Base-by-base conservation (phyloP, 106 monocot genomes). In the Narthecium ossifragum region DNA sequence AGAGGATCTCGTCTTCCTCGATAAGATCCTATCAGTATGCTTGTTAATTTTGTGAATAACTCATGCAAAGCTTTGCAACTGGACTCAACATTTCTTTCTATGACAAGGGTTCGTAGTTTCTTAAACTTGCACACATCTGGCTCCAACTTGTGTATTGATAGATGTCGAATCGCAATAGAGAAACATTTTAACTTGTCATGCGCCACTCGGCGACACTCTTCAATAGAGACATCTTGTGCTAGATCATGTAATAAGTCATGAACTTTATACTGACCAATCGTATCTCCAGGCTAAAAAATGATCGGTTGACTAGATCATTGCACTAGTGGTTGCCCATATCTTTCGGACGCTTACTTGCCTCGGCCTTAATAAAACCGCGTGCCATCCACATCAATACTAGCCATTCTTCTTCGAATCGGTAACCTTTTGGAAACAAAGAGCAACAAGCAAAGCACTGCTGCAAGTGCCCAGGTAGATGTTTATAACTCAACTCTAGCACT, bases 351-450 rank as follows among this genome's bases (percentile, higher is more conserved):
- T n/a, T n/a, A n/a, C n/a, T n/a, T n/a, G n/a, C n/a, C n/a, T n/a
- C n/a, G n/a, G n/a, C n/a, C n/a, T 31, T 15, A 28, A 0, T 20
- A n/a, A 65, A 65, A 38, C 39, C 65, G 8, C 26, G 65, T 8
- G 65, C 36, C 26, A 54, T 66, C 65, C 65, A 66, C 28, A 66
- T 55, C 11, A 30, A n/a, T 5, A 55, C 55, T 55, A 66, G 51
- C 10, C 31, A 7, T 11, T 55, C 27, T n/a, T 1, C 40, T 6
- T 55, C 11, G 21, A 66, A 55, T 12, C 43, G 21, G 24, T 12
- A 41, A 3, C 29, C 21, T 45, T 15, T 66, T 4, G 66, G 66
- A 41, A 66, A 66, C 38, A 66, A 39, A 9, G 51, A 32, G 53
- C 66, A 66, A 30, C 41, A 66, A 26, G 54, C 36, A 66, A 43